Percentiles rank a stretch among this genome's conserved stretches.
Evolutionary conservation across 352 stramenopile genomes (phyloP).

Genomic region (Pythium coloratum): DNA sequence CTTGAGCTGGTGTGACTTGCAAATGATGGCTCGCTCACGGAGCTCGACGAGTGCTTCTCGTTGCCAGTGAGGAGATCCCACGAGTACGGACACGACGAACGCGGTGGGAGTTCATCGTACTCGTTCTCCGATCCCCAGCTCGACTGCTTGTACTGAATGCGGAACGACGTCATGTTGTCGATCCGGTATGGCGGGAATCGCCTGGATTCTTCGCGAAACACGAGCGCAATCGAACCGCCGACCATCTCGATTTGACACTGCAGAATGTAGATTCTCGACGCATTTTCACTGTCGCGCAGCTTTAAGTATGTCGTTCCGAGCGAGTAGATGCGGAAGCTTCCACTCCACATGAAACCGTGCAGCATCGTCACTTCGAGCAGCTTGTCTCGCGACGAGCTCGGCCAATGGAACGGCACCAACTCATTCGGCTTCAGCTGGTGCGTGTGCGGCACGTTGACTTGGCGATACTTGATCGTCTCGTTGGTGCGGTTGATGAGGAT

Average conservation of each 20-base stretch:
- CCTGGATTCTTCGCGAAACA: conserved; percentile 85
- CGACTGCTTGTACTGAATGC: conserved; percentile 84
- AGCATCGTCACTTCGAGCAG: conserved; percentile 85
- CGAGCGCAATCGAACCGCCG: conserved; percentile 78
- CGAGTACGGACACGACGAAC: conserved; percentile 79
- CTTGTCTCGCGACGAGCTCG: conserved; percentile 70
- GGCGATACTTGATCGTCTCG: conserved; percentile 84
- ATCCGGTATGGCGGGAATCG: conserved; percentile 90
- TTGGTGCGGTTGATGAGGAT: conserved; percentile 88
- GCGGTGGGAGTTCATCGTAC: conserved; percentile 75
- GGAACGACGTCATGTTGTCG: conserved; percentile 91
- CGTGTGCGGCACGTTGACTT: conserved; percentile 74
- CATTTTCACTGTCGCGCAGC: conserved; percentile 65
- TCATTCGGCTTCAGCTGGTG: conserved; percentile 73
- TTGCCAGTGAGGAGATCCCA: conserved; percentile 82
- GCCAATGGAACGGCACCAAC: conserved; percentile 84
- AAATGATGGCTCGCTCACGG: conserved; percentile 67
- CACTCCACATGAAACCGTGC: conserved; percentile 82
- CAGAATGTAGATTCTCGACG: conserved; percentile 85
- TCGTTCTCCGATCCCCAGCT: conserved; percentile 70
- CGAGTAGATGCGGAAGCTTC: conserved; percentile 85
- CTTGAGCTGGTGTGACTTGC: conserved; percentile 52
- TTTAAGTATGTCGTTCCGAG: conserved; percentile 87
- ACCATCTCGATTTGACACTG: conserved; percentile 88
- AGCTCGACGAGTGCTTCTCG: conserved; percentile 57